These are phyloP conservation scores for Paradendryphiella salina DNA, from an alignment of 2,329 filamentous ascomycete species.

Conservation along the genomic window DNA sequence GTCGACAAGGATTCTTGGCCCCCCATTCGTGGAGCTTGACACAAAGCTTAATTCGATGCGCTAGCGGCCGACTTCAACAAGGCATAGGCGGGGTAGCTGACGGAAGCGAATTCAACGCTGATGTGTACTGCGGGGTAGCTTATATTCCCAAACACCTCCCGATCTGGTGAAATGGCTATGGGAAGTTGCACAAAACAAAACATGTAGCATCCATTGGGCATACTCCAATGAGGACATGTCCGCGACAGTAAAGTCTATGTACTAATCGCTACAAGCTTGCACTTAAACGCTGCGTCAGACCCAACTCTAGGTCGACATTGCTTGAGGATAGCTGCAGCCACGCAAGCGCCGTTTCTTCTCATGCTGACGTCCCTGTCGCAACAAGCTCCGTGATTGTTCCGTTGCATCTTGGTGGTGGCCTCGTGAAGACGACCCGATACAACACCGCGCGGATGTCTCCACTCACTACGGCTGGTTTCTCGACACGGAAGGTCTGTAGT, in stretches of 20 bases:
- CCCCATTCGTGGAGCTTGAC: conserved; percentile 27
- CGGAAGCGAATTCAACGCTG: conserved; percentile 25
- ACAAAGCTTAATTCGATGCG: conserved; percentile 31
- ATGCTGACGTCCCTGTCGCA: conserved; percentile 7
- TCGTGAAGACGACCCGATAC: conserved; percentile 12
- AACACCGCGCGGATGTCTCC: conserved; percentile 10
- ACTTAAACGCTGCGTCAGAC: neutral
- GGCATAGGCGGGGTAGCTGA: conserved; percentile 25
- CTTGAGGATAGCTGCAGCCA: conserved; percentile 16
- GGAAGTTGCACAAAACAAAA: neutral
- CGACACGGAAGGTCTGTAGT: conserved; percentile 23
- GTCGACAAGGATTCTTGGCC: conserved; percentile 33
- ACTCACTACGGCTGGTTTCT: conserved; percentile 11
- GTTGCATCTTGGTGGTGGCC: conserved; percentile 11
- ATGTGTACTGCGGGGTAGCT: conserved; percentile 29
- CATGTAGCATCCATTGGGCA: neutral
- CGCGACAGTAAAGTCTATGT: neutral
- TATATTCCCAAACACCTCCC: neutral
- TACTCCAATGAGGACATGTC: neutral
- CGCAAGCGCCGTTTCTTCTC: conserved; percentile 14
- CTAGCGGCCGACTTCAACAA: conserved; percentile 22
- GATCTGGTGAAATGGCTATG: neutral
- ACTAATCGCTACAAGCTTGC: neutral
- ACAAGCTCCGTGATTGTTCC: conserved; percentile 8
- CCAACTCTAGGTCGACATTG: conserved; percentile 1